Percentiles rank a stretch among this genome's conserved stretches.
Evolutionary conservation across 2,329 filamentous ascomycete genomes (phyloP).

Genomic region (Orbilia quercus): DNA sequence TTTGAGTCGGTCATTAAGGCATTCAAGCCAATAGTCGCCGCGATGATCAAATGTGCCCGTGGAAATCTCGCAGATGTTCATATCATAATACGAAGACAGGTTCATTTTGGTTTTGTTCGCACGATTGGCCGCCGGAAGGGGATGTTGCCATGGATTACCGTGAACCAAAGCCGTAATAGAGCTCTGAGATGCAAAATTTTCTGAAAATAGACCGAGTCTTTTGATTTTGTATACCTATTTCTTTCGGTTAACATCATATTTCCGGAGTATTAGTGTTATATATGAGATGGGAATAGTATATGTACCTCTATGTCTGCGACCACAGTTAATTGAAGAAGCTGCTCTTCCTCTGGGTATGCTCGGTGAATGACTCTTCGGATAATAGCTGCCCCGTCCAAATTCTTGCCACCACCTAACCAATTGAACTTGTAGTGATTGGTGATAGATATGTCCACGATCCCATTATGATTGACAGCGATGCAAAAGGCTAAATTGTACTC

Average conservation of each 20-base stretch:
- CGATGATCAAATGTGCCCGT: not conserved
- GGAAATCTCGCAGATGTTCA: not conserved
- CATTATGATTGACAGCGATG: slow-evolving; percentile 10
- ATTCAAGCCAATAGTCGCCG: not conserved
- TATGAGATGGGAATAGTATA: not conserved
- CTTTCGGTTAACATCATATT: not conserved
- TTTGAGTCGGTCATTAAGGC: not conserved
- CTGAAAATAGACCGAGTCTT: slow-evolving; percentile 24
- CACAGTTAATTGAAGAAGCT: not conserved
- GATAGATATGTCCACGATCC: slow-evolving; percentile 30
- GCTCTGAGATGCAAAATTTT: not conserved
- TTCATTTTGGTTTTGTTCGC: not conserved
- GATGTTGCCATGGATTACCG: not conserved
- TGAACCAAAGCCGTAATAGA: not conserved
- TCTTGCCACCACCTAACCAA: slow-evolving; percentile 17
- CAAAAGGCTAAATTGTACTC: not conserved
- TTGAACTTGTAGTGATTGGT: not conserved
- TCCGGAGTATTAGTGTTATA: not conserved
- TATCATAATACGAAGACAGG: not conserved
- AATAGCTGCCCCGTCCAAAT: not conserved
- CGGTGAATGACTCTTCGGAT: not conserved
- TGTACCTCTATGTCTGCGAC: slow-evolving; percentile 16
- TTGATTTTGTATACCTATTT: slow-evolving; percentile 26
- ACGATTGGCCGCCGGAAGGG: not conserved
- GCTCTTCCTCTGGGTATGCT: not conserved